Percentiles rank a stretch among this genome's conserved stretches.
Conservation (phyloP, 192 early-diverging fungal genomes). For the Obelidium mucronatum region DNA sequence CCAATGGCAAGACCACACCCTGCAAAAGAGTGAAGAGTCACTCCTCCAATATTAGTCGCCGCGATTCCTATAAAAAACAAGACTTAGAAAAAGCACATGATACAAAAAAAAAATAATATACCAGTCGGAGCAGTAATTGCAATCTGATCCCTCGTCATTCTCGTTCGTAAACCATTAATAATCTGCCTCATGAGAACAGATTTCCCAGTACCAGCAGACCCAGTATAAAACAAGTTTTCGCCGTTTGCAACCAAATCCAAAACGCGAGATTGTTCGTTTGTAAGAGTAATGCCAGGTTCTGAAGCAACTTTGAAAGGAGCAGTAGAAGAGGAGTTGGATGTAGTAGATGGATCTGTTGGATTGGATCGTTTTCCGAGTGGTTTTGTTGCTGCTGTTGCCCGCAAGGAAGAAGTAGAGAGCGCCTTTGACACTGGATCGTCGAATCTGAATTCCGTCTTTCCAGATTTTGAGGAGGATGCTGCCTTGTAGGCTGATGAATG, state of each 20-base stretch:
- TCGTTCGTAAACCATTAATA: slow-evolving; percentile 38
- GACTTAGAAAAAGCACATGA: not conserved
- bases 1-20: slow-evolving; percentile 52
- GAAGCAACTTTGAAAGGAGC: not conserved
- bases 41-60: slow-evolving; percentile 64
- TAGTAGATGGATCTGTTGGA: not conserved
- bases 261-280: slow-evolving; percentile 42
- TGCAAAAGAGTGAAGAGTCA: slow-evolving; percentile 66
- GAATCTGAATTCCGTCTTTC: too few relatives aligned
- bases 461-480: not conserved
- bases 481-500: not conserved
- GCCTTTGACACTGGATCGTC: too few relatives aligned
- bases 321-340: not conserved
- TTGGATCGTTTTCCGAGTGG: not conserved
- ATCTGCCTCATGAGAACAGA: slow-evolving; percentile 48
- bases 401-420: not conserved
- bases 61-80: slow-evolving; percentile 61
- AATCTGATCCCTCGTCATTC: slow-evolving; percentile 41
- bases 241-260: slow-evolving; percentile 41
- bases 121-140: slow-evolving; percentile 55
- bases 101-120: not conserved
- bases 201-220: slow-evolving; percentile 61
- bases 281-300: slow-evolving; percentile 14
- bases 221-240: slow-evolving; percentile 64
- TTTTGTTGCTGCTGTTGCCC: not conserved